phyloP scores from a whole-genome alignment of 1,284 basidiomycete species.

The Porodaedalea pini region DNA sequence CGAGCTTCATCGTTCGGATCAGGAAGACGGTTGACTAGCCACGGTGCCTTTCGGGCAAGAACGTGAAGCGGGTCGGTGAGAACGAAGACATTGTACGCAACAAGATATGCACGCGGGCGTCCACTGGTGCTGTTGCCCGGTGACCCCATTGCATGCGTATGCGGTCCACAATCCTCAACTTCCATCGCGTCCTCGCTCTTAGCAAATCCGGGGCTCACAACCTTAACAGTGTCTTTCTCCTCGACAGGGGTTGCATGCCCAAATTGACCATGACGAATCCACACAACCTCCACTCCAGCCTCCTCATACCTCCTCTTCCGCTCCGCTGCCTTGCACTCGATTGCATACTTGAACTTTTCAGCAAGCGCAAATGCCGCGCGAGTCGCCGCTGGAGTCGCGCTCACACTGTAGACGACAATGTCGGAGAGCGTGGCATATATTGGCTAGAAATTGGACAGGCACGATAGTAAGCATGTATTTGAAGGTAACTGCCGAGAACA shows the following conservation, averaged over 20 bases:
- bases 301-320: slow-evolving; percentile 32
- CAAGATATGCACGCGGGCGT: slow-evolving; percentile 32
- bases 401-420: slow-evolving; percentile 82
- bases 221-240: slow-evolving; percentile 8
- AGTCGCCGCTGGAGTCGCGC: slow-evolving; percentile 37
- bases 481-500: not conserved
- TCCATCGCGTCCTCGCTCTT: slow-evolving; percentile 11
- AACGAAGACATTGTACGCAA: slow-evolving; percentile 85
- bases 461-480: not conserved
- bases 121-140: not conserved
- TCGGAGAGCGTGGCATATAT: slow-evolving; percentile 90
- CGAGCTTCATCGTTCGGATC: not conserved
- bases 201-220: not conserved
- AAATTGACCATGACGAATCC: slow-evolving; percentile 11
- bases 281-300: slow-evolving; percentile 19
- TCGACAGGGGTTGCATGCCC: slow-evolving; percentile 6
- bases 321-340: slow-evolving; percentile 52
- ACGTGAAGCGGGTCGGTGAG: slow-evolving; percentile 45
- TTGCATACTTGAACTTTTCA: slow-evolving; percentile 53
- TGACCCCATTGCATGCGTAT: not conserved
- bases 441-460: slow-evolving; percentile 39
- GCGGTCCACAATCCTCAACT: slow-evolving; percentile 2
- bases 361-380: slow-evolving; percentile 55
- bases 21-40: slow-evolving; percentile 17
- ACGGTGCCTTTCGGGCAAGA: slow-evolving; percentile 19